Evolutionary conservation across 768 basidiomycete species (phyloP).

Genomic region (Saitozyma podzolica): DNA sequence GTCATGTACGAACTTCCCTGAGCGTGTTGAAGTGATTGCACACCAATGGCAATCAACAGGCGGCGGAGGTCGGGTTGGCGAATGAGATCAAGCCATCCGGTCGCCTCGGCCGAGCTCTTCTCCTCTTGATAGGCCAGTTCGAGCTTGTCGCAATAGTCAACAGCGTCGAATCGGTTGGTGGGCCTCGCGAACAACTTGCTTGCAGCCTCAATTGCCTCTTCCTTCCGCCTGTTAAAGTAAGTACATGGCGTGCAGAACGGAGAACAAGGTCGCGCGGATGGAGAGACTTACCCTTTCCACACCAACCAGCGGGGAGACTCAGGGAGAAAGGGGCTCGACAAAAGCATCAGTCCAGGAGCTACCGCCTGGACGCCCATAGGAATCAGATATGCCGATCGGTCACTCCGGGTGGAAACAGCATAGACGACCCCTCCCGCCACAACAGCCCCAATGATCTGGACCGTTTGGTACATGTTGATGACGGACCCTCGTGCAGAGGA

Average conservation of each 20-base stretch:
- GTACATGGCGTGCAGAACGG: not conserved
- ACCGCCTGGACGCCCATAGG: constrained; percentile 27
- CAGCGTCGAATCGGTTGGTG: constrained; percentile 11
- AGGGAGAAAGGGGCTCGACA: constrained; percentile 11
- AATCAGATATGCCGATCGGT: constrained; percentile 19
- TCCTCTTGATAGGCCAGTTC: constrained; percentile 26
- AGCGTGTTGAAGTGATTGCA: constrained; percentile 29
- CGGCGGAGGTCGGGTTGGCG: constrained; percentile 20
- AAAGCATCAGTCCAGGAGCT: constrained; percentile 17
- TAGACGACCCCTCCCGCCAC: constrained; percentile 31
- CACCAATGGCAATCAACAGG: constrained; percentile 22
- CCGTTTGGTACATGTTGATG: constrained; percentile 31
- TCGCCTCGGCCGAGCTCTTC: constrained; percentile 2
- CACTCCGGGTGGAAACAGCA: constrained; percentile 11
- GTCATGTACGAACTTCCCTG: constrained; percentile 25
- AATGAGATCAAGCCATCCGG: constrained; percentile 15
- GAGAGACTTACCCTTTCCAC: constrained; percentile 15
- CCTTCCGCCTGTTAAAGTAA: constrained; percentile 8
- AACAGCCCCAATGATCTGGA: constrained; percentile 38
- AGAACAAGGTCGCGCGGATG: not conserved
- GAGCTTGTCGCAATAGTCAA: constrained; percentile 28
- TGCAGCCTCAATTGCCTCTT: constrained; percentile 17
- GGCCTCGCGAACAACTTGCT: constrained; percentile 14
- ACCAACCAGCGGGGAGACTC: constrained; percentile 29
- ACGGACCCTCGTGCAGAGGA: constrained; percentile 19